phyloP scores from a whole-genome alignment of 208 protist genomes.

The Wallacemonas sp. region DNA sequence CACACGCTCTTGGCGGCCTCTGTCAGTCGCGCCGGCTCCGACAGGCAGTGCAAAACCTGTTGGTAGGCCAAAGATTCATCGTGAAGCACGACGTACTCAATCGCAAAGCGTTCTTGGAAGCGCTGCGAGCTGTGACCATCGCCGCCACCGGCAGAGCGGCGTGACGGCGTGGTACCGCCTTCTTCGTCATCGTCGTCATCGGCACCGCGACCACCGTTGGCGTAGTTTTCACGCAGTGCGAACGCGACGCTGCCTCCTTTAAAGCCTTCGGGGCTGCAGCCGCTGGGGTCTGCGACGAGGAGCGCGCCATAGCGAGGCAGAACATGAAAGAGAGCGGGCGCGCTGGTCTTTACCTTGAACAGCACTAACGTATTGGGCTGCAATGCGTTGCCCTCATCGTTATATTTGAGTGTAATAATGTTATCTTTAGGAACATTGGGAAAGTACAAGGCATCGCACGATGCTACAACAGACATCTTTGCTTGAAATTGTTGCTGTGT shows the following conservation, averaged over 20 bases:
- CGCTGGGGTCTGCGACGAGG: slow-evolving; percentile 42
- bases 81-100: slow-evolving; percentile 58
- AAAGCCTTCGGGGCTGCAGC: slow-evolving; percentile 4
- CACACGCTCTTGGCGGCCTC: slow-evolving; percentile 63
- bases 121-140: slow-evolving; percentile 14
- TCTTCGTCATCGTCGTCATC: slow-evolving; percentile 6
- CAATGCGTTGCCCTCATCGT: slow-evolving; percentile 14
- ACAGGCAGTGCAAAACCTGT: slow-evolving; percentile 28
- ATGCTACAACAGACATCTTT: slow-evolving; percentile 59
- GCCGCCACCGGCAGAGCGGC: slow-evolving; percentile 4
- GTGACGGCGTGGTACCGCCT: neutral
- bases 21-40: slow-evolving; percentile 24
- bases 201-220: neutral
- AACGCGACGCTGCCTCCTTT: slow-evolving; percentile 32
- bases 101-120: slow-evolving; percentile 64
- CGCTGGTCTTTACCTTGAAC: slow-evolving; percentile 82
- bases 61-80: slow-evolving; percentile 45
- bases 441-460: slow-evolving; percentile 76
- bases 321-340: slow-evolving; percentile 74
- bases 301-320: slow-evolving; percentile 76
- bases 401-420: slow-evolving; percentile 53
- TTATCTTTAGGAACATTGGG: slow-evolving; percentile 57
- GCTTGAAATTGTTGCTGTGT: too few relatives aligned
- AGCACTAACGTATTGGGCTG: slow-evolving; percentile 51
- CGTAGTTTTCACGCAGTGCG: slow-evolving; percentile 33